Percentiles rank a stretch among this genome's conserved stretches.
These are phyloP conservation scores for Ophiognomonia clavigignenti-juglandacearum DNA, from an alignment of 2,329 filamentous ascomycete genomes.

Conservation along the genomic window DNA sequence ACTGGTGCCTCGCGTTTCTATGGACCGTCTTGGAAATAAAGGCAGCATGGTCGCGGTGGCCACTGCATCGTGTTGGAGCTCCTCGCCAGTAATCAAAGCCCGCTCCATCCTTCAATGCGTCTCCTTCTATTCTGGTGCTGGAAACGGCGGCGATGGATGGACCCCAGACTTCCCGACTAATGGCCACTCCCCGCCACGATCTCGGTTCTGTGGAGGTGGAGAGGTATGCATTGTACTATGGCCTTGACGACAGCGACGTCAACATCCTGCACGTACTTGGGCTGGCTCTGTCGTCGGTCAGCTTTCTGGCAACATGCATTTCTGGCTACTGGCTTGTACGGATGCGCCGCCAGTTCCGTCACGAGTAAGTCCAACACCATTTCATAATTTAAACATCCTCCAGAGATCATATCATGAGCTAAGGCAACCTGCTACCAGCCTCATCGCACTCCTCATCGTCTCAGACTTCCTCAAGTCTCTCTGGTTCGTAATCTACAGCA, in stretches of 20 bases:
- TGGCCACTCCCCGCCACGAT: not conserved
- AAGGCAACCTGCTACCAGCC: conserved; percentile 34
- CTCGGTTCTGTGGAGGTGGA: not conserved
- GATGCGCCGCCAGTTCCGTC: conserved; percentile 70
- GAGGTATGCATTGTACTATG: not conserved
- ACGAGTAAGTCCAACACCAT: conserved; percentile 53
- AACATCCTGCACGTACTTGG: conserved; percentile 32
- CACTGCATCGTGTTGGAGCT: too few relatives aligned
- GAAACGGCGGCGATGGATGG: not conserved
- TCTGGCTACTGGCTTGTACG: conserved; percentile 68
- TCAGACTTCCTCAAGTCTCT: conserved; percentile 67
- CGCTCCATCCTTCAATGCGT: too few relatives aligned
- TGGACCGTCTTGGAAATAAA: too few relatives aligned
- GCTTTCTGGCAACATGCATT: conserved; percentile 49
- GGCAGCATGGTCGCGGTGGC: too few relatives aligned
- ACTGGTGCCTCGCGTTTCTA: too few relatives aligned
- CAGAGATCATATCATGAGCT: too few relatives aligned
- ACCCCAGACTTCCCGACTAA: not conserved
- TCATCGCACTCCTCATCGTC: conserved; percentile 69
- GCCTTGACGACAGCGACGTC: not conserved
- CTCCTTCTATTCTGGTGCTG: not conserved
- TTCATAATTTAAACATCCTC: too few relatives aligned
- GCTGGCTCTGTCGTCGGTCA: conserved; percentile 42
- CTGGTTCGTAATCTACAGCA: conserved; percentile 63
- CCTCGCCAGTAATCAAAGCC: too few relatives aligned